Evolutionary conservation across 2,329 filamentous ascomycete species (phyloP), one percentile per base, ranked within the genome.

Genomic region (Calonectria montana): DNA sequence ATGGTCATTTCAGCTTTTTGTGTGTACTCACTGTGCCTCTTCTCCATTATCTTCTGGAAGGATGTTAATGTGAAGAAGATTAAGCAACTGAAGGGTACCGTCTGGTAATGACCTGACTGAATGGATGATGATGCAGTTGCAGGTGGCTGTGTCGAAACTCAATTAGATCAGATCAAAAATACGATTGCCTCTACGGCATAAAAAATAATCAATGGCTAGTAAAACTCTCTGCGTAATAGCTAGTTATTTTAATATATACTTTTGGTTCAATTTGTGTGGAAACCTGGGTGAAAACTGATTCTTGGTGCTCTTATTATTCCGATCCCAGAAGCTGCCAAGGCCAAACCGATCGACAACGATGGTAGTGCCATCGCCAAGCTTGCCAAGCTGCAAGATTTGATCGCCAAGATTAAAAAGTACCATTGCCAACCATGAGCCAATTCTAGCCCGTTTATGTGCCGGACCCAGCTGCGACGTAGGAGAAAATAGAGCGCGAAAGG

Each of bases 1-100:
- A 85, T 86, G 83, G 80, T 84, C 7, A 85, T 86, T 66, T 80
- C 81, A 1, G 85, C 84, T n/a, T 78, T 80, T 7, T 78, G 78
- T 9, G 77, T 86, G 35, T 81, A 84, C 47, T 82, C 84, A 21
- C 61, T 85, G 1, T 80, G 81, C 7, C 67, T 86, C 12, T 31
- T 78, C 5, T 82, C 79, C 21, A 75, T 87, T 15, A 41, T 80
- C 8, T 71, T 86, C 12, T 86, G 83, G 84, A 82, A 77, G 71
- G 84, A 86, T 63, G 80, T 84, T 47, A 85, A 86, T 57, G 80
- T 86, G 10, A 84, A 81, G 77, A 82, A 84, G 64, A 66, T 84
- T 2, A 79, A 85, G 67, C 70, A 79, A 41, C 77, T 78, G 21
- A 81, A 82, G 57, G 81, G 82, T 27, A 48, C 35, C 4, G 50